phyloP scores from a whole-genome alignment of 768 basidiomycete genomes.

The Termitomyces sp. region DNA sequence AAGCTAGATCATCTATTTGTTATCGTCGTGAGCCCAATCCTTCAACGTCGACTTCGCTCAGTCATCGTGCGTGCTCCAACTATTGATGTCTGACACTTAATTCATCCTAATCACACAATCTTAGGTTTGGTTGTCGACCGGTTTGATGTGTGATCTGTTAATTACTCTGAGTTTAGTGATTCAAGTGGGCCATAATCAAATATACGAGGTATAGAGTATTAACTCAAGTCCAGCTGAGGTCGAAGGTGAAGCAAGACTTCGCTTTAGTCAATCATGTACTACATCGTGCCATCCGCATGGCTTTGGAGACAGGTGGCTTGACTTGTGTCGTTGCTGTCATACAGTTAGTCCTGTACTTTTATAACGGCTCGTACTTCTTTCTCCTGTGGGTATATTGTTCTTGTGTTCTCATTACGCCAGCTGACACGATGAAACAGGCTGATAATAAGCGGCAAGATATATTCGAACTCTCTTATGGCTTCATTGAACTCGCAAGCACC shows the following conservation, averaged over 20 bases:
- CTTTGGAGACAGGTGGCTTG: no score
- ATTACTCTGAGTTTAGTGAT: neutral
- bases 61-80: neutral
- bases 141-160: neutral
- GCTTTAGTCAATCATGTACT: no score
- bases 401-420: neutral
- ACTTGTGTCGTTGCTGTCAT: no score
- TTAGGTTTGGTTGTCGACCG: neutral
- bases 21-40: neutral
- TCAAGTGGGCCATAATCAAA: neutral
- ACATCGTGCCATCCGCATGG: no score
- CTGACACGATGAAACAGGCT: neutral
- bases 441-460: neutral
- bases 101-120: neutral
- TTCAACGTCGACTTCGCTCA: neutral
- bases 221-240: neutral
- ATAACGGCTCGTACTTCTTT: neutral
- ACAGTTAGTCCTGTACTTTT: no score
- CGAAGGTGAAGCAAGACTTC: neutral
- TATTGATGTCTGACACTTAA: neutral
- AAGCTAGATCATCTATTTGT: neutral
- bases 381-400: neutral
- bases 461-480: neutral
- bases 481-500: neutral
- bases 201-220: neutral